phyloP scores from a whole-genome alignment of 2,329 filamentous ascomycete species.

The Ophioceras dolichostomum region DNA sequence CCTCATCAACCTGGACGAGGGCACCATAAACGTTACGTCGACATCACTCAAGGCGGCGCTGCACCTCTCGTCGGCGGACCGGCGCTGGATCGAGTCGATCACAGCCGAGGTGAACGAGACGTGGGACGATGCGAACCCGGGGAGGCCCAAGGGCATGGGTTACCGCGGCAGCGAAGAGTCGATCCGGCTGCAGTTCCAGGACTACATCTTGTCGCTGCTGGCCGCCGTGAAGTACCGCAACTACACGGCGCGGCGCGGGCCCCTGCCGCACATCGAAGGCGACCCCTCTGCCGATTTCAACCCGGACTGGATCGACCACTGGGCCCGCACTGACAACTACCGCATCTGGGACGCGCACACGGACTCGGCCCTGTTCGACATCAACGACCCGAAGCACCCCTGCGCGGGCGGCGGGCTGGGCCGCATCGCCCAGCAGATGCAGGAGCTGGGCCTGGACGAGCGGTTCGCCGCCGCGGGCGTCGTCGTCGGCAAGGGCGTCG shows the following conservation, averaged over 20 bases:
- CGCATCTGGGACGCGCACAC: conserved; percentile 72
- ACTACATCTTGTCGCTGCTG: conserved; percentile 83
- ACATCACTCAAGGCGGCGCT: conserved; percentile 65
- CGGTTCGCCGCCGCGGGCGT: conserved; percentile 74
- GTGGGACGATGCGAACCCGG: conserved; percentile 87
- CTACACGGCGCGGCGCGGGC: conserved; percentile 43
- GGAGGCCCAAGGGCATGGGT: conserved; percentile 83
- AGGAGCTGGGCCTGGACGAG: conserved; percentile 89
- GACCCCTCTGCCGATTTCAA: conserved; percentile 81
- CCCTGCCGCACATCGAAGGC: conserved; percentile 58
- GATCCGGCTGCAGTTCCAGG: conserved; percentile 92
- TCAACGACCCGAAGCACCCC: conserved; percentile 85
- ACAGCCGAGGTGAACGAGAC: conserved; percentile 91
- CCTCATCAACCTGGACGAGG: conserved; percentile 88
- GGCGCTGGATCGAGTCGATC: conserved; percentile 92
- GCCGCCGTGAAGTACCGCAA: conserved; percentile 83
- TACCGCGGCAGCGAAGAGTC: conserved; percentile 96
- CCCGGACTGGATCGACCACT: conserved; percentile 72
- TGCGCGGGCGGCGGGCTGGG: conserved; percentile 86
- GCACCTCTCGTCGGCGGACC: conserved; percentile 70
- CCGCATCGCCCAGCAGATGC: conserved; percentile 79
- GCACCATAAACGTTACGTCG: conserved; percentile 73
- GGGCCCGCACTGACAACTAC: conserved; percentile 84
- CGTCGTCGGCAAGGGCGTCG: conserved; percentile 77
- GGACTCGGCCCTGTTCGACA: conserved; percentile 84